Conservation (phyloP, 257 asterid genomes). For the Cruciata laevipes region DNA sequence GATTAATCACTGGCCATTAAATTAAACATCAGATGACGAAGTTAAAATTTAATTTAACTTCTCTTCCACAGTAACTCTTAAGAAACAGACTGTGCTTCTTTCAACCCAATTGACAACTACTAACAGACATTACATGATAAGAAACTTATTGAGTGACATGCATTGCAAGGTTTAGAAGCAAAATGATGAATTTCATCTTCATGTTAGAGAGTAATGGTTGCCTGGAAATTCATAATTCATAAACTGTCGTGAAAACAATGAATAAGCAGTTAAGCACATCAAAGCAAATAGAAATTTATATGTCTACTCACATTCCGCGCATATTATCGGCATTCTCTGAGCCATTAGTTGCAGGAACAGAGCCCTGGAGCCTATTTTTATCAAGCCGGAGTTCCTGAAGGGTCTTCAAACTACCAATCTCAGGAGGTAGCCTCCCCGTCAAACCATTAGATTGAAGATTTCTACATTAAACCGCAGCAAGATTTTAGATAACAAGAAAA, state of each 20-base stretch:
- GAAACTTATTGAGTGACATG: background rate
- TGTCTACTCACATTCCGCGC: conserved; percentile 53
- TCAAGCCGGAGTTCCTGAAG: conserved; percentile 78
- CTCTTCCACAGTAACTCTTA: too few relatives aligned
- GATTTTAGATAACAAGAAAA: conserved; percentile 3
- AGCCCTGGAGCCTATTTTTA: conserved; percentile 74
- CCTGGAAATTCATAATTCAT: background rate
- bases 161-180: background rate
- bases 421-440: conserved; percentile 75
- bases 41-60: too few relatives aligned
- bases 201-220: background rate
- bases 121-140: background rate
- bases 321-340: conserved; percentile 38
- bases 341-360: conserved; percentile 54
- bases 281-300: background rate
- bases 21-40: too few relatives aligned
- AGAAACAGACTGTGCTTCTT: too few relatives aligned
- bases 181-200: background rate
- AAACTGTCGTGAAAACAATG: background rate
- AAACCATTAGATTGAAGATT: conserved; percentile 83
- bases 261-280: background rate
- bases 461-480: conserved; percentile 30
- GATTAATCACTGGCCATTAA: too few relatives aligned
- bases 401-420: conserved; percentile 63
- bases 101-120: too few relatives aligned